Evolutionary conservation across 495 filamentous ascomycete species (phyloP).

Genomic region (Talaromyces thailandensis): DNA sequence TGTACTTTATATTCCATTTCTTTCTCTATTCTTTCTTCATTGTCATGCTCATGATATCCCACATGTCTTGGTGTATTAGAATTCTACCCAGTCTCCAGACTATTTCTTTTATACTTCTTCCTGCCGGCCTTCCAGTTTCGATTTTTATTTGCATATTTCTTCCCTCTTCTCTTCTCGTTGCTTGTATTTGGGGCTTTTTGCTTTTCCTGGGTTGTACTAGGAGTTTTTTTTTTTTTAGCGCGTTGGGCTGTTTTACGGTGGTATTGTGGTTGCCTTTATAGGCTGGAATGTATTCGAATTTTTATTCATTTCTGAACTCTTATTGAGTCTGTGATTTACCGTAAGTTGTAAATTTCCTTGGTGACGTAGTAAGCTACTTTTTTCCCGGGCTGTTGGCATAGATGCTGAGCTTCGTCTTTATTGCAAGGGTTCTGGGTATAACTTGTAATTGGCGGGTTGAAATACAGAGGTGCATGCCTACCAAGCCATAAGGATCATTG

Average conservation of each 20-base stretch:
- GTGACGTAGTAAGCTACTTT: too few relatives aligned
- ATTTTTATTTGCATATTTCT: background rate
- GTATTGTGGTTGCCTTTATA: background rate
- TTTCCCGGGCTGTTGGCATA: too few relatives aligned
- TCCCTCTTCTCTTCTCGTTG: background rate
- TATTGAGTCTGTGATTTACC: too few relatives aligned
- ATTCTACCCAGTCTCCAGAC: background rate
- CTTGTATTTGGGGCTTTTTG: background rate
- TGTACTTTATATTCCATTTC: constrained; percentile 5
- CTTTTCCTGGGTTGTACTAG: too few relatives aligned
- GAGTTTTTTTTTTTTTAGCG: background rate
- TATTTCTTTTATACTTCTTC: constrained; percentile 1
- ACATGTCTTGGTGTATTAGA: constrained; percentile 10
- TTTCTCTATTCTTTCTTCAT: constrained; percentile 6
- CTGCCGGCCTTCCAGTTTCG: background rate
- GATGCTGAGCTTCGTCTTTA: too few relatives aligned
- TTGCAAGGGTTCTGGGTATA: too few relatives aligned
- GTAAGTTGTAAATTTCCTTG: too few relatives aligned
- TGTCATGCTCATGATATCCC: constrained; percentile 16
- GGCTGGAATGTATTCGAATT: background rate
- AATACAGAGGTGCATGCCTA: background rate
- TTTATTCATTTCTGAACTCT: too few relatives aligned
- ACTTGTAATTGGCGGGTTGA: too few relatives aligned
- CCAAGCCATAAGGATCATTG: background rate
- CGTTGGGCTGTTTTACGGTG: background rate